A percentile compares a stretch with the other conserved stretches of the same genome.
Conservation (phyloP, 495 filamentous ascomycete genomes). For the Penicillium chermesinum region DNA sequence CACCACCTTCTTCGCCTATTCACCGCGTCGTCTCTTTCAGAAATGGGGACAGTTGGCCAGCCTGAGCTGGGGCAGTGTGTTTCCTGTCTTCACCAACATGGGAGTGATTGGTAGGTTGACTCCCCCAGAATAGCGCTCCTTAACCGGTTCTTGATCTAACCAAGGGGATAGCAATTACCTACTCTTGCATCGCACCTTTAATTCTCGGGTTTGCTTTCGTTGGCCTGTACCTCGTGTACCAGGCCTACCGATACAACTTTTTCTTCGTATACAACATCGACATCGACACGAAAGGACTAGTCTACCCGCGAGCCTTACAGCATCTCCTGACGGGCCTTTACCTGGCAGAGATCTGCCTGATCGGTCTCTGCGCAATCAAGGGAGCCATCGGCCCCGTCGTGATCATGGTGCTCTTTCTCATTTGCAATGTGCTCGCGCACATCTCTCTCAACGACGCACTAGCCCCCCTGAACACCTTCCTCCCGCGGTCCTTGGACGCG, state of each 20-base stretch:
- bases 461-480: slow-evolving; percentile 66
- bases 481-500: slow-evolving; percentile 54
- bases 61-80: slow-evolving; percentile 76
- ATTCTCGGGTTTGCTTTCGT: slow-evolving; percentile 78
- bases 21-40: slow-evolving; percentile 60
- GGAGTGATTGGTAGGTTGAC: slow-evolving; percentile 61
- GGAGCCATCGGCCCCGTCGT: slow-evolving; percentile 66
- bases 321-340: slow-evolving; percentile 83
- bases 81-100: slow-evolving; percentile 85
- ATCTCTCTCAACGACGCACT: slow-evolving; percentile 70
- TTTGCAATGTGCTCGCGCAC: slow-evolving; percentile 76
- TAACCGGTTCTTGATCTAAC: too few relatives aligned
- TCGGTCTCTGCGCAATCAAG: slow-evolving; percentile 75
- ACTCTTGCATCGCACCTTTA: slow-evolving; percentile 79
- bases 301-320: slow-evolving; percentile 82
- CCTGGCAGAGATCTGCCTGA: slow-evolving; percentile 75
- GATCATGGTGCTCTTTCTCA: slow-evolving; percentile 70
- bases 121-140: background rate
- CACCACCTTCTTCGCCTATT: slow-evolving; percentile 58
- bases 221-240: slow-evolving; percentile 74
- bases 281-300: slow-evolving; percentile 82
- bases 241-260: slow-evolving; percentile 89
- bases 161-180: slow-evolving; percentile 55
- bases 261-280: slow-evolving; percentile 78
- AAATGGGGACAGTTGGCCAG: slow-evolving; percentile 57